Conservation (phyloP, 2,329 filamentous ascomycete species). For the Akanthomyces muscarius region DNA sequence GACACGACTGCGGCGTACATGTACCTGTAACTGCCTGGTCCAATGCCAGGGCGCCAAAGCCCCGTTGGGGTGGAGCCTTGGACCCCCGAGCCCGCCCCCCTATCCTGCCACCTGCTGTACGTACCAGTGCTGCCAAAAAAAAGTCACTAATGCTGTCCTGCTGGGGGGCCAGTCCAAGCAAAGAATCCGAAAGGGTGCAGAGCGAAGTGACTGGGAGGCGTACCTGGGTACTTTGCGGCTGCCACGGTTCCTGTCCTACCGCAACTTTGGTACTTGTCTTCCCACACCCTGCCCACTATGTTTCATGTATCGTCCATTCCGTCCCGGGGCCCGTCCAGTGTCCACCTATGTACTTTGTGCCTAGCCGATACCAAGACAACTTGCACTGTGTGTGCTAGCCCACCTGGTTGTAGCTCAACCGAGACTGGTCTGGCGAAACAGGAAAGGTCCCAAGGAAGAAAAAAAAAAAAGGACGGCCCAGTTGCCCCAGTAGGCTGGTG, state of each 20-base stretch:
- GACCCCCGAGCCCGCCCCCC: neutral
- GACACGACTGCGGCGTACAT: neutral
- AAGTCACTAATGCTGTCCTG: neutral
- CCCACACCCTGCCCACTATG: neutral
- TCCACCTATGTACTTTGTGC: neutral
- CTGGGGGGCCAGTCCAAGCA: neutral
- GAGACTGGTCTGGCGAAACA: constrained; percentile 3
- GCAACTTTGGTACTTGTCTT: neutral
- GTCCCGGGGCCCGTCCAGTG: neutral
- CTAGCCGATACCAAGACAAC: too few species aligned
- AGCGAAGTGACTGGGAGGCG: neutral
- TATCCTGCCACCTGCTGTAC: neutral
- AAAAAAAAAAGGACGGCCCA: constrained; percentile 7
- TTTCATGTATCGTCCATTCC: neutral
- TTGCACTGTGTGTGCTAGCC: neutral
- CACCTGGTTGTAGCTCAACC: neutral
- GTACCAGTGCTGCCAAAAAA: neutral
- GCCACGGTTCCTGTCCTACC: constrained; percentile 5
- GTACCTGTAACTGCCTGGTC: constrained; percentile 4
- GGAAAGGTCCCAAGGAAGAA: constrained; percentile 2
- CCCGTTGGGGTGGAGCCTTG: constrained; percentile 5
- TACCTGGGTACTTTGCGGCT: neutral
- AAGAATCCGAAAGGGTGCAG: neutral
- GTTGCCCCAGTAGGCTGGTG: neutral
- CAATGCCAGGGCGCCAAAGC: constrained; percentile 1